Conservation (phyloP, 768 basidiomycete species). For the Lentinus brumalis region DNA sequence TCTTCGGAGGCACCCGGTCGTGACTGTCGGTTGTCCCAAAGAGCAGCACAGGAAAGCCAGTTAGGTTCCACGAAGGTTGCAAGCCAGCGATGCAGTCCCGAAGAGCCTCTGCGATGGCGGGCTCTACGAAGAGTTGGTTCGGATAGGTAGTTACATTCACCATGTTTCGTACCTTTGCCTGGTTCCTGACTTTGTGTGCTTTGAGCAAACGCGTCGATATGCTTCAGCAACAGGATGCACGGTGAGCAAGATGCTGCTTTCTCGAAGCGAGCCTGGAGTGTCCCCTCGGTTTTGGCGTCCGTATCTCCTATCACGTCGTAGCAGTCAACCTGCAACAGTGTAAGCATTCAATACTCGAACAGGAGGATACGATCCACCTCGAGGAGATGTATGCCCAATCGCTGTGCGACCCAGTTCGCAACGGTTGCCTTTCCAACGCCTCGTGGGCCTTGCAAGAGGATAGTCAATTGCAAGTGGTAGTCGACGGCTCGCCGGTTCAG, state of each 20-base stretch:
- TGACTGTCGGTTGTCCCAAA: constrained; percentile 73
- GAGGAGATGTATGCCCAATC: constrained; percentile 74
- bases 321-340: constrained; percentile 69
- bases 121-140: constrained; percentile 43
- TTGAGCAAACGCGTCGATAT: constrained; percentile 78
- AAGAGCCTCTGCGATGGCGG: constrained; percentile 55
- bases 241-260: constrained; percentile 79
- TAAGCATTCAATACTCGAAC: not conserved
- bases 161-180: constrained; percentile 55
- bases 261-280: constrained; percentile 71
- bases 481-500: constrained; percentile 56
- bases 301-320: constrained; percentile 82
- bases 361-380: constrained; percentile 51
- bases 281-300: constrained; percentile 72
- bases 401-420: constrained; percentile 54
- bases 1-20: constrained; percentile 59
- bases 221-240: constrained; percentile 78
- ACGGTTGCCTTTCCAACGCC: constrained; percentile 82
- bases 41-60: constrained; percentile 73
- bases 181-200: constrained; percentile 64
- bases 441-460: constrained; percentile 77
- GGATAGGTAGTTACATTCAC: not conserved
- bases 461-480: constrained; percentile 65
- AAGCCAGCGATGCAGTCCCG: constrained; percentile 64
- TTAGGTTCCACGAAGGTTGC: constrained; percentile 55